Percentiles rank a stretch among this genome's conserved stretches.
Conservation (phyloP, 257 asterid species). For the Coffea canephora region DNA sequence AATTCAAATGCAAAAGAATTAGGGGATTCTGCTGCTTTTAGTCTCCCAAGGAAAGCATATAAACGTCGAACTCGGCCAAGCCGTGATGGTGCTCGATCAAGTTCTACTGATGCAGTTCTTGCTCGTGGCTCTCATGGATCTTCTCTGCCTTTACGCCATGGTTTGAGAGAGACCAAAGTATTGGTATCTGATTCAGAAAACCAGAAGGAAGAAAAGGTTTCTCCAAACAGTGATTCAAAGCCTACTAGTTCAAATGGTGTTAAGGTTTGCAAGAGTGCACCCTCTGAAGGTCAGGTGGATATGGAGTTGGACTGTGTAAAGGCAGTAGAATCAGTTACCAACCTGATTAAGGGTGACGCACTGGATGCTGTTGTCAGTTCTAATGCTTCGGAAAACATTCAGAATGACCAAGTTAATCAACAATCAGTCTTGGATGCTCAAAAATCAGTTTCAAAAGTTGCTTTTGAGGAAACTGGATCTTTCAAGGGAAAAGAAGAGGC, state of each 20-base stretch:
- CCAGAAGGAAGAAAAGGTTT: slow-evolving; percentile 33
- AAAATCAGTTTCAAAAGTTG: slow-evolving; percentile 32
- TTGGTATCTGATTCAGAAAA: slow-evolving; percentile 41
- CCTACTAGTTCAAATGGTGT: slow-evolving; percentile 41
- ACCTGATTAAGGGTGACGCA: slow-evolving; percentile 30
- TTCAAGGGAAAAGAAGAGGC: slow-evolving; percentile 30
- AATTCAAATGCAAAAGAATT: slow-evolving; percentile 41
- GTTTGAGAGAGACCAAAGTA: slow-evolving; percentile 40
- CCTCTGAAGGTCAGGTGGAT: slow-evolving; percentile 37
- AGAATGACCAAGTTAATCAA: slow-evolving; percentile 39
- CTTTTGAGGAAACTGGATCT: slow-evolving; percentile 35
- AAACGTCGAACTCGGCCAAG: slow-evolving; percentile 65
- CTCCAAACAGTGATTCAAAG: slow-evolving; percentile 30
- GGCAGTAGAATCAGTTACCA: slow-evolving; percentile 39
- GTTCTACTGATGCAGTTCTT: slow-evolving; percentile 55
- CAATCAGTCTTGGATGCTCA: slow-evolving; percentile 33
- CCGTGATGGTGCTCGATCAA: slow-evolving; percentile 61
- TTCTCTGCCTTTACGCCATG: slow-evolving; percentile 49
- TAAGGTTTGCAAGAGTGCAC: slow-evolving; percentile 32
- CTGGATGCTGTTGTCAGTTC: slow-evolving; percentile 33
- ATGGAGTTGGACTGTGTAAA: slow-evolving; percentile 37
- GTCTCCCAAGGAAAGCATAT: slow-evolving; percentile 68
- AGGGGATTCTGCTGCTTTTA: slow-evolving; percentile 56
- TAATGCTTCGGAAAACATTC: slow-evolving; percentile 34
- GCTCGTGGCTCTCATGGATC: slow-evolving; percentile 46